Conservation (phyloP, 139 green algal genomes). For the Astrephomene gubernaculifera region DNA sequence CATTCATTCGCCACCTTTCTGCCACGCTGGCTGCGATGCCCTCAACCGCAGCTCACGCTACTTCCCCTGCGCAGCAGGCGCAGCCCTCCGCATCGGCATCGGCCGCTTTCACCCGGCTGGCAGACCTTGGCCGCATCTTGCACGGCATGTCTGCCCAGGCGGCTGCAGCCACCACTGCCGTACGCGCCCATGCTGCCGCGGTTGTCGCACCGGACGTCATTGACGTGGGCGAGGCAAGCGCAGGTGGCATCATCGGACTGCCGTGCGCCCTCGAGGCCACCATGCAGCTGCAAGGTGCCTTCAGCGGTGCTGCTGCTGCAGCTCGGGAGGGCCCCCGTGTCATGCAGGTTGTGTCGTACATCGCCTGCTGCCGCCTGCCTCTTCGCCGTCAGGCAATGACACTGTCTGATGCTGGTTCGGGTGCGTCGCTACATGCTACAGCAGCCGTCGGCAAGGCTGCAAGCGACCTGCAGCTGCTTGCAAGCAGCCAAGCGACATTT, state of each 20-base stretch:
- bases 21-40: neutral
- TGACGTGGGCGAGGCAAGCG: neutral
- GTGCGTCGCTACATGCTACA: neutral
- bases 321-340: neutral
- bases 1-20: neutral
- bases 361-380: neutral
- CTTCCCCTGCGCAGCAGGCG: no score
- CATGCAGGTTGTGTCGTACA: constrained; percentile 10
- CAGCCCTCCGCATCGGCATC: neutral
- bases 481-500: neutral
- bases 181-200: neutral
- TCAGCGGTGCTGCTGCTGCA: neutral
- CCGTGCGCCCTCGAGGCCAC: constrained; percentile 9
- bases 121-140: neutral
- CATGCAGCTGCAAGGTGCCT: constrained; percentile 23
- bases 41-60: no score
- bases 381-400: neutral
- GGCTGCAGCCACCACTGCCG: neutral
- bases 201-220: neutral
- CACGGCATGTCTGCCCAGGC: neutral
- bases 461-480: neutral
- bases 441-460: no score
- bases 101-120: neutral
- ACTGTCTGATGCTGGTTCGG: neutral
- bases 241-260: constrained; percentile 6